Evolutionary conservation across 2,329 filamentous ascomycete genomes (phyloP), one percentile per base, ranked within the genome.

Genomic region (Microdochium trichocladiopsis): DNA sequence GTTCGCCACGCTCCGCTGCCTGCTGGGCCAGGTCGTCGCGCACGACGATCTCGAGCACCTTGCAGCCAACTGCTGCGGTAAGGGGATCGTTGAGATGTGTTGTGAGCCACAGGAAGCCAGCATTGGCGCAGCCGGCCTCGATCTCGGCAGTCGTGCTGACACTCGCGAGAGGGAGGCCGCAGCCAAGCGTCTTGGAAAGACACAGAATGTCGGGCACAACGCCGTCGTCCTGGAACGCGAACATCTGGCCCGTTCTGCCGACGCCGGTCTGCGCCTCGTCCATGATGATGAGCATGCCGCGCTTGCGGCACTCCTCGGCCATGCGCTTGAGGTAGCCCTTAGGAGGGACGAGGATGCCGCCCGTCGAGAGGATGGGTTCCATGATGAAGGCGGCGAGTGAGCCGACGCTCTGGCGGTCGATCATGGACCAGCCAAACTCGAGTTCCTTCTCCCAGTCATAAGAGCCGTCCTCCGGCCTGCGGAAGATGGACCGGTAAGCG

Each of bases 321-420:
- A 85, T 68, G 0, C 72, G 72, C 51, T 68, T 69, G 18, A 86
- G 66, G 57, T 85, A 86, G 0, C 82, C 82, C 1, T 63, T 52
- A 0, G 82, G 81, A 0, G 79, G 68, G 1, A 73, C 74, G 14
- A 78, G 70, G 60, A 86, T 81, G 2, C 83, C 83, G 28, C 77
- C 81, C 0, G 70, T 65, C 16, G 77, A 78, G 0, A 82, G 70
- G 33, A 86, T 83, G 1, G 78, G 79, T 59, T 86, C 82, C 49
- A 86, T 64, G 51, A 87, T 80, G 28, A 82, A 76, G 0, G 83
- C 83, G 0, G 83, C 82, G 0, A 87, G 71, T 0, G 80, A 84
- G 0, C 82, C 83, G 18, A 76, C 74, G 1, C 73, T 79, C 53
- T 82, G 77, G 4, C 71, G 67, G 57, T 86, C 82, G 45, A 87